Percentiles rank a stretch among this genome's conserved stretches.
Evolutionary conservation across 306 rosid genomes (phyloP).

Genomic region (Lathyrus sativus): DNA sequence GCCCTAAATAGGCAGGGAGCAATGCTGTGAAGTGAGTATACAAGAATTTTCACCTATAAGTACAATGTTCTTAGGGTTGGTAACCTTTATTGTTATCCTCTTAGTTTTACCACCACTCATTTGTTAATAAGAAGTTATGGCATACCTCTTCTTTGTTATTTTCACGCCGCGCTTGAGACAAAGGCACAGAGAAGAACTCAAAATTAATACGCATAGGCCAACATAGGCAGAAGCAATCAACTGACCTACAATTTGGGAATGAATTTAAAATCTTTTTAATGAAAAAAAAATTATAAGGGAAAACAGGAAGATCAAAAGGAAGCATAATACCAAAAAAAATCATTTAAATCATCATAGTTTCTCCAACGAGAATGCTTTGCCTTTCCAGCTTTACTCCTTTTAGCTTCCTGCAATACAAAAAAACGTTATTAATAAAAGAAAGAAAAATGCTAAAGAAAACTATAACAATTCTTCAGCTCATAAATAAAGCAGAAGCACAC

Average conservation of each 20-base stretch:
- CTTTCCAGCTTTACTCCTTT: conserved; percentile 64
- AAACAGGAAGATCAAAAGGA: conserved; percentile 15
- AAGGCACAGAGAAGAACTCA: conserved; percentile 65
- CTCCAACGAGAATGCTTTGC: conserved; percentile 71
- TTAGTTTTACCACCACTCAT: neutral
- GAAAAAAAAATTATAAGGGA: conserved; percentile 11
- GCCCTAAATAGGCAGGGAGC: neutral
- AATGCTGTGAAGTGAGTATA: neutral
- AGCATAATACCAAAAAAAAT: conserved; percentile 75
- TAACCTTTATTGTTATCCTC: conserved; percentile 16
- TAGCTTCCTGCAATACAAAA: conserved; percentile 58
- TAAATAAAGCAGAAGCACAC: conserved; percentile 39
- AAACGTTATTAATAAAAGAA: conserved; percentile 13
- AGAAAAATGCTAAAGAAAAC: conserved; percentile 22
- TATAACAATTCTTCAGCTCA: conserved; percentile 11
- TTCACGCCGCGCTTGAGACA: conserved; percentile 28
- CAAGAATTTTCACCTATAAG: neutral
- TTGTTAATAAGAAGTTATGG: conserved; percentile 27
- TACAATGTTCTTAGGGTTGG: neutral
- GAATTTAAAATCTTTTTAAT: conserved; percentile 16
- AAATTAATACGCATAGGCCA: conserved; percentile 93
- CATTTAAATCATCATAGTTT: conserved; percentile 88
- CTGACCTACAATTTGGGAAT: conserved; percentile 64
- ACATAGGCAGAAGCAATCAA: conserved; percentile 74
- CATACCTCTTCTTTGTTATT: conserved; percentile 66